phyloP scores from a whole-genome alignment of 2,329 filamentous ascomycete genomes.

The Nemania sp. region DNA sequence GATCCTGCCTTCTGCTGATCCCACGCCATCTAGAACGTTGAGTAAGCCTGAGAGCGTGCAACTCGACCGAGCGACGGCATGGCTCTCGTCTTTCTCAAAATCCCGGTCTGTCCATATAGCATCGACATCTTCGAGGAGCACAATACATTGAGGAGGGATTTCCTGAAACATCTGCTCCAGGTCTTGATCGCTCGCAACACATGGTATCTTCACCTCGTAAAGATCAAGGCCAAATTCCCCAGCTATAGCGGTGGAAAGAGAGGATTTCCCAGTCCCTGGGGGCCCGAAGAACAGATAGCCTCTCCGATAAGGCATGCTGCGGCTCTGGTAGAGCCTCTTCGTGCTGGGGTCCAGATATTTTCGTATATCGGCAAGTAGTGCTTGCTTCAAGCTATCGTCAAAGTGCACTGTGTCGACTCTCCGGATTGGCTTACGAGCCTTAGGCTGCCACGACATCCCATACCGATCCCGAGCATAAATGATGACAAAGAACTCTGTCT shows the following conservation, averaged over 20 bases:
- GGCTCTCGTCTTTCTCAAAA: slow-evolving; percentile 47
- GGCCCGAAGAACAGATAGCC: slow-evolving; percentile 52
- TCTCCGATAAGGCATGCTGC: slow-evolving; percentile 74
- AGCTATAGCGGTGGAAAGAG: slow-evolving; percentile 62
- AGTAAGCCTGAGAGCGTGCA: slow-evolving; percentile 71
- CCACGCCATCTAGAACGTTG: slow-evolving; percentile 74
- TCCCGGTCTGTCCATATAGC: slow-evolving; percentile 57
- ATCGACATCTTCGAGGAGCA: slow-evolving; percentile 69
- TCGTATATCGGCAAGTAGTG: slow-evolving; percentile 62
- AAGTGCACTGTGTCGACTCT: slow-evolving; percentile 65
- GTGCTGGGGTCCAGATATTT: slow-evolving; percentile 63
- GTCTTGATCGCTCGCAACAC: slow-evolving; percentile 59
- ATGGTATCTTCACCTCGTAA: slow-evolving; percentile 63
- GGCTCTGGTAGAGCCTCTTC: slow-evolving; percentile 70
- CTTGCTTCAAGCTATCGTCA: slow-evolving; percentile 59
- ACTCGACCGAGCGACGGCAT: slow-evolving; percentile 43
- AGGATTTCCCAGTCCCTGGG: slow-evolving; percentile 55
- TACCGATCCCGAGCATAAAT: slow-evolving; percentile 61
- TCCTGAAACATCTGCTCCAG: slow-evolving; percentile 63
- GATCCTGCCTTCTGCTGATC: slow-evolving; percentile 72
- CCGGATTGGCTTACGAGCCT: slow-evolving; percentile 61
- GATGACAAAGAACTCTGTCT: slow-evolving; percentile 63
- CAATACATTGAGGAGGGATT: slow-evolving; percentile 65
- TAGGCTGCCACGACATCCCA: slow-evolving; percentile 62
- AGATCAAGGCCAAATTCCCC: slow-evolving; percentile 65